Base-by-base conservation (phyloP, 805 yeast species). In the Pichia thaimueangensis region DNA sequence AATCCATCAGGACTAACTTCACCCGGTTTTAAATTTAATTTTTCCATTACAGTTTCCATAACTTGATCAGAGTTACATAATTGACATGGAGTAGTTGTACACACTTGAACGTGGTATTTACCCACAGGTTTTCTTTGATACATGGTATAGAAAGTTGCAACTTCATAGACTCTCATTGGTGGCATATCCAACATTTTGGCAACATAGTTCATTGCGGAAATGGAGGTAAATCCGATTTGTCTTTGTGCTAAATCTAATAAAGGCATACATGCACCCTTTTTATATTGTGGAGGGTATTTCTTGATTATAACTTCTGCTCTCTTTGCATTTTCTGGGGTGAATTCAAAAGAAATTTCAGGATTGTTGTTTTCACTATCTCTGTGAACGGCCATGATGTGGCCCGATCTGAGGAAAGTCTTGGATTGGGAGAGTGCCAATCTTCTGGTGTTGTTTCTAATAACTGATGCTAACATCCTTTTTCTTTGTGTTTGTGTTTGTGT, bases 111-210 rank as follows among this genome's bases (percentile, higher is more conserved):
- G 60, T 83, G 84, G 61, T 75, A 83, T 59, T 85, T 84, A 47
- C 95, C 95, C 75, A 86, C 79, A 38, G 95, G 95, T 50, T 74
- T 71, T 62, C 93, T 77, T 67, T 83, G 83, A 69, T 80, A 86
- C 95, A 86, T 86, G 53, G 95, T 86, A 67, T 86, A 86, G 68
- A 86, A 86, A 32, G 95, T 83, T 25, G 95, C 95, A 50, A 86
- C 95, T 63, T 86, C 94, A 63, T 86, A 86, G 24, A 86, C 95
- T 67, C 95, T 77, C 95, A 86, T 86, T 46, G 95, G 94, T 24
- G 95, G 95, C 80, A 86, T 82, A 56, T 84, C 91, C 55, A 85
- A 71, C 57, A 82, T 56, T 63, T 81, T 78, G 41, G 95, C 95
- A 39, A 86, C 95, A 60, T 86, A 82, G 69, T 86, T 85, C 95